Evolutionary conservation across 2,329 filamentous ascomycete genomes (phyloP).

Genomic region (Sporothrix luriei): DNA sequence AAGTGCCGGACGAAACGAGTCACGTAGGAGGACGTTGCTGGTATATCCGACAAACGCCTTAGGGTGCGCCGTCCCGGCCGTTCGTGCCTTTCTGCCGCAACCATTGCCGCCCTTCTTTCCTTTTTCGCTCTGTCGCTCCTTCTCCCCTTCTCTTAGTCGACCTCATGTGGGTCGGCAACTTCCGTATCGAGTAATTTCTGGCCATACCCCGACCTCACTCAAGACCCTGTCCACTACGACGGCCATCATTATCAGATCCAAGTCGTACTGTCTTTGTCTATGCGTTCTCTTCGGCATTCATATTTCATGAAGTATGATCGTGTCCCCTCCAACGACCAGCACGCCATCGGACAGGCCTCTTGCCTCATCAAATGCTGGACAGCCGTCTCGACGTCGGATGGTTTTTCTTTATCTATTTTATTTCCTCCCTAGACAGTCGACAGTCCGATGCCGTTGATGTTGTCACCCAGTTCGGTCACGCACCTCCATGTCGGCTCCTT

Average conservation of each 20-base stretch:
- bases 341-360: constrained; percentile 10
- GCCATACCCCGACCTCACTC: neutral
- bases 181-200: constrained; percentile 10
- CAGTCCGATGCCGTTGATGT: neutral
- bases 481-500: neutral
- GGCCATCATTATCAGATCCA: neutral
- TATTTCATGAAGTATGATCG: neutral
- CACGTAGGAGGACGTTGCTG: neutral
- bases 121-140: neutral
- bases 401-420: neutral
- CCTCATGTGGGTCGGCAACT: neutral
- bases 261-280: neutral
- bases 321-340: constrained; percentile 1
- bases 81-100: neutral
- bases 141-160: neutral
- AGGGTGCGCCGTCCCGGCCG: neutral
- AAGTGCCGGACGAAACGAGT: neutral
- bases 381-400: neutral
- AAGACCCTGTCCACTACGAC: neutral
- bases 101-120: neutral
- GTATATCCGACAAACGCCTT: neutral
- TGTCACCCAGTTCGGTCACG: neutral
- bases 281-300: neutral
- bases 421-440: no score
- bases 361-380: constrained; percentile 16